Evolutionary conservation across 441 rosid genomes (phyloP), one percentile per base, ranked within the genome.

Genomic region (Populus hybrid): DNA sequence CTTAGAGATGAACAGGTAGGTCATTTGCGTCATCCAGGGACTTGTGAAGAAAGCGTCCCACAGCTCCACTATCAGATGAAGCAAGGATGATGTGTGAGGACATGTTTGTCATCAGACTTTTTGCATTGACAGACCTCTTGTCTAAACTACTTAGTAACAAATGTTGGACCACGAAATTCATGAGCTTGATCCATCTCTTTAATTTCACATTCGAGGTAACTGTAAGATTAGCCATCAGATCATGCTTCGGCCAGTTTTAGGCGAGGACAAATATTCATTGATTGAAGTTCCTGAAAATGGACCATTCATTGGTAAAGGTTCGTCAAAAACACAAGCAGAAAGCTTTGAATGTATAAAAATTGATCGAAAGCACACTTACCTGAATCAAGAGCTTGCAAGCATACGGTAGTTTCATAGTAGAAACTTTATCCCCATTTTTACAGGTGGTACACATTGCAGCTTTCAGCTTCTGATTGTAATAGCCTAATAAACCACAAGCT

Each of bases 381-480:
- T 94, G 99, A 72, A 91, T 78, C 70, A 95, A 86, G 80, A 95
- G 99, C 89, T 94, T 96, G 98, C 98, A 92, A 2, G 99, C 98
- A 71, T 94, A 94, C 7, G 99, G 98, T 21, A 96, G 87, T 80
- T 91, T 93, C 97, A 93, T 86, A 6, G 93, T 92, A 30, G 97
- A 88, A 81, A 96, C 86, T 70, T 90, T 88, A 69, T 90, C 93
- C 20, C 99, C 99, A 40, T 81, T 91, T 87, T 90, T 92, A 86
- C 99, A 94, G 8, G 90, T 84, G 64, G 98, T 84, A 84, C 99
- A 96, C 72, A 90, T 78, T 73, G 91, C 97, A 24, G 90, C 82
- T 81, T 87, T 94, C 82, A 91, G 88, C 84, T 93, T 96, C 78
- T 93, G 89, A 84, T 86, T 88, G 84, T 85, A 94, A 81, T 96